Base-by-base conservation (phyloP, 2,329 filamentous ascomycete species). In the Xylariomycetidae sp. region DNA sequence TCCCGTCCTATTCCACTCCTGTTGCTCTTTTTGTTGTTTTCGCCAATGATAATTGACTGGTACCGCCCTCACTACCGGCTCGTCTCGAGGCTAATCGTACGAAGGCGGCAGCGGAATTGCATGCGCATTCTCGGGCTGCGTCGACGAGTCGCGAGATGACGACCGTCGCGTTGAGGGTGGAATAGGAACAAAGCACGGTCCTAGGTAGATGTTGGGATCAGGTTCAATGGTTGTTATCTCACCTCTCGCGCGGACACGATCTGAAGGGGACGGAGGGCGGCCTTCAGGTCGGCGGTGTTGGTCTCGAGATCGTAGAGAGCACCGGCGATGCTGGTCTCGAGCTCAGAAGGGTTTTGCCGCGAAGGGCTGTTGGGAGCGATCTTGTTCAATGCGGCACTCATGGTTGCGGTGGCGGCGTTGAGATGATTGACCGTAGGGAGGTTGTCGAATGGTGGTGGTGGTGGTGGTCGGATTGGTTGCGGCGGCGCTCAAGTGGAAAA, bases 201-300 rank as follows among this genome's bases (percentile, higher is more conserved):
- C 39, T 7, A 40, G 38, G 43, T 35, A 31, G 19, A 31, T 30
- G 35, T 18, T 37, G 34, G 29, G 30, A n/a, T n/a, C n/a, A n/a
- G 36, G 33, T 36, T 46, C 39, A 46, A 41, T 40, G 40, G 31
- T 20, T n/a, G n/a, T 23, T 23, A 66, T 82, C 88, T 88, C 85
- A 98, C 92, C 90, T 98, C 92, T 72, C 89, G 88, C 67, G 92
- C 92, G 74, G 87, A 94, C 69, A 94, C 87, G 72, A 98, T 89
- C 81, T 98, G 92, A 72, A 98, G 83, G 70, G 92, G 92, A 65
- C 92, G 85, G 66, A 98, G 85, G 58, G 88, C 85, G 63, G 80
- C 80, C 85, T 90, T 94, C 74, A 98, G 86, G 74, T 98, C 92
- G 68, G 88, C 77, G 64, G 92, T 95, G 83, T 96, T 96, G 77